Evolutionary conservation across 1,284 basidiomycete species (phyloP).

Genomic region (Cronartium ribicola): DNA sequence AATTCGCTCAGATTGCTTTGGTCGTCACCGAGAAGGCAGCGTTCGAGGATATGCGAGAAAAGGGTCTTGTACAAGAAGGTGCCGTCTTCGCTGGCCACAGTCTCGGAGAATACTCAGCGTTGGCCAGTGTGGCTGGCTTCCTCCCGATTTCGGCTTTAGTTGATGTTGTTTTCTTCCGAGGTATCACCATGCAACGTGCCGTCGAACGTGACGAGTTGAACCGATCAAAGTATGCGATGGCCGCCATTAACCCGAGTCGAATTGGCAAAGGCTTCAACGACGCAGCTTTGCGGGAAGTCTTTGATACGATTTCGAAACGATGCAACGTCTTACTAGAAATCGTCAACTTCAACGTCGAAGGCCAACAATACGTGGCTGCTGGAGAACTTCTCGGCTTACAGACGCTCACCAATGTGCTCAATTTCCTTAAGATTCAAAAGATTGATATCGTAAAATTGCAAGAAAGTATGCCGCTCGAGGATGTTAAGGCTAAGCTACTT

Average conservation of each 20-base stretch:
- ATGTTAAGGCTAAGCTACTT: conserved; percentile 83
- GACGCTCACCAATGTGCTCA: conserved; percentile 90
- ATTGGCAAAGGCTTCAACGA: conserved; percentile 92
- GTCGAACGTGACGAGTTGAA: conserved; percentile 89
- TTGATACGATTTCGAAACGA: conserved; percentile 74
- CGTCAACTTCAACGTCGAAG: conserved; percentile 90
- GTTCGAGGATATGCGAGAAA: conserved; percentile 95
- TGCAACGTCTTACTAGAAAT: conserved; percentile 85
- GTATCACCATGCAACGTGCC: conserved; percentile 98
- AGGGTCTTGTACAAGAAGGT: conserved; percentile 85
- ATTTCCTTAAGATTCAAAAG: conserved; percentile 94
- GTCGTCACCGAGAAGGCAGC: conserved; percentile 97
- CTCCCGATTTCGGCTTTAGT: conserved; percentile 92
- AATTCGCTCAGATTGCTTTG: conserved; percentile 95
- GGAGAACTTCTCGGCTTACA: conserved; percentile 90
- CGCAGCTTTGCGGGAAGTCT: conserved; percentile 79
- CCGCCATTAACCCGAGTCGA: conserved; percentile 92
- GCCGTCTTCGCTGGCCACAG: conserved; percentile 97
- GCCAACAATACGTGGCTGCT: conserved; percentile 68
- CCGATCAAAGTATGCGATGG: conserved; percentile 96
- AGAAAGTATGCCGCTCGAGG: conserved; percentile 74
- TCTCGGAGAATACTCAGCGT: conserved; percentile 93
- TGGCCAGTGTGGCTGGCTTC: conserved; percentile 93
- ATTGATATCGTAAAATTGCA: conserved; percentile 88
- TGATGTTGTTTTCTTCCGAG: conserved; percentile 98